A percentile compares a stretch with the other conserved stretches of the same genome.
These are phyloP conservation scores for Yarrowia porcina DNA, from an alignment of 805 yeast species.

Conservation along the genomic window DNA sequence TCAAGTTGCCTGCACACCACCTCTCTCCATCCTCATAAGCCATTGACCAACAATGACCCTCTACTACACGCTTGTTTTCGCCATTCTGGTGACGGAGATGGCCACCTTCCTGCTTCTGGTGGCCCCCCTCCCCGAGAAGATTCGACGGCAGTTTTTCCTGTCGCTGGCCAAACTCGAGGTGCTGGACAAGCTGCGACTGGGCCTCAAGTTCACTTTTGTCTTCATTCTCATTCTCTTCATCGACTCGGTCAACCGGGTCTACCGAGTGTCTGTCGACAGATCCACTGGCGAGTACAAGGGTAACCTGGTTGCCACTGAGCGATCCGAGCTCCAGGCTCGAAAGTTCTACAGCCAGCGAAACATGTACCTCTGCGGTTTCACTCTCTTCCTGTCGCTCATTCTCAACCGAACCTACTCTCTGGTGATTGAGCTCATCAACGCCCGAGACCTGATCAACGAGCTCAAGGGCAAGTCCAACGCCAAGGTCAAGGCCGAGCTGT, in stretches of 20 bases:
- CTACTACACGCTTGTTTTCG: slow-evolving; percentile 57
- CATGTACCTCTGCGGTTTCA: slow-evolving; percentile 92
- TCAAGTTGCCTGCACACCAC: background rate
- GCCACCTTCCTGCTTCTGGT: slow-evolving; percentile 73
- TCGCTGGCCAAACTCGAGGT: slow-evolving; percentile 80
- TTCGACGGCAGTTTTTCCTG: slow-evolving; percentile 66
- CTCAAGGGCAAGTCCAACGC: slow-evolving; percentile 35
- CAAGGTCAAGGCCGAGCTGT: slow-evolving; percentile 32
- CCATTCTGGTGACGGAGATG: slow-evolving; percentile 75
- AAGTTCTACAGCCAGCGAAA: slow-evolving; percentile 92
- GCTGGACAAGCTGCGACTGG: slow-evolving; percentile 68
- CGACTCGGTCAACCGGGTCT: slow-evolving; percentile 84
- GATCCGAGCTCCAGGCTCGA: slow-evolving; percentile 84
- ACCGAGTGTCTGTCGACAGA: slow-evolving; percentile 48
- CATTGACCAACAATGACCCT: slow-evolving; percentile 40
- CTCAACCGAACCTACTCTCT: slow-evolving; percentile 70
- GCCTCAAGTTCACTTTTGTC: slow-evolving; percentile 54
- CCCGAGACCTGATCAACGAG: slow-evolving; percentile 57
- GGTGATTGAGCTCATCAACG: slow-evolving; percentile 31
- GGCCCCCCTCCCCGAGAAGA: slow-evolving; percentile 74
- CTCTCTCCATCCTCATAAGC: background rate
- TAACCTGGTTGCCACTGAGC: slow-evolving; percentile 45
- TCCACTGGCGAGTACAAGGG: slow-evolving; percentile 40
- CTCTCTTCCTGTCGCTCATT: slow-evolving; percentile 82
- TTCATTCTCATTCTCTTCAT: slow-evolving; percentile 80